Conservation (phyloP, 164 flowering plant genomes). For the Stephania japonica region DNA sequence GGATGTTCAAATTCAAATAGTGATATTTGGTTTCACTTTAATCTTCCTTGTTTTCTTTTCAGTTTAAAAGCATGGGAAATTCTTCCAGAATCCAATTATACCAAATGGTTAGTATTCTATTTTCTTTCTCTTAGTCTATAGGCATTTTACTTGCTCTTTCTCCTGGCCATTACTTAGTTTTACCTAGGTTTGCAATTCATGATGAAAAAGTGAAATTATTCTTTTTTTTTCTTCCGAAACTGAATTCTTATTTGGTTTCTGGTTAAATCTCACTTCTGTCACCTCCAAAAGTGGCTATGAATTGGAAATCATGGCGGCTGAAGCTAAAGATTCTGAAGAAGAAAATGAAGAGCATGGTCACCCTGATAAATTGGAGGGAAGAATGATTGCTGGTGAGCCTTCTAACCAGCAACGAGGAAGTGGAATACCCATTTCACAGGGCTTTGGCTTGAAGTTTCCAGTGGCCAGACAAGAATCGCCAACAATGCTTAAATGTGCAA, state of each 20-base stretch:
- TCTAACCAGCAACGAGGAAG: slow-evolving; percentile 20
- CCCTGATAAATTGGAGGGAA: slow-evolving; percentile 16
- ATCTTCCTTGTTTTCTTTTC: slow-evolving; percentile 18
- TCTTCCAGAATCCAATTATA: slow-evolving; percentile 68
- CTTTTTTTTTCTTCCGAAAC: neutral
- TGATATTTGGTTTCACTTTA: neutral
- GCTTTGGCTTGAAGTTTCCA: slow-evolving; percentile 20
- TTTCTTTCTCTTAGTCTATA: neutral
- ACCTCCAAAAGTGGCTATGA: slow-evolving; percentile 66
- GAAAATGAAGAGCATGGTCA: slow-evolving; percentile 36
- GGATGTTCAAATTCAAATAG: neutral
- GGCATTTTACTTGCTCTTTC: neutral
- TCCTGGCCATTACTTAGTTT: neutral
- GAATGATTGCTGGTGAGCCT: slow-evolving; percentile 23
- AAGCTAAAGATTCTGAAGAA: slow-evolving; percentile 92
- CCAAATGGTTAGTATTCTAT: slow-evolving; percentile 51
- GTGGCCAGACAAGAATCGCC: slow-evolving; percentile 19
- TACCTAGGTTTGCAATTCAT: neutral
- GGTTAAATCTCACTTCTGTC: neutral
- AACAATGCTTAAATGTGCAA: slow-evolving; percentile 12
- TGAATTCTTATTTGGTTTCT: neutral
- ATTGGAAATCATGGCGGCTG: slow-evolving; percentile 72
- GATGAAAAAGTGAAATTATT: neutral
- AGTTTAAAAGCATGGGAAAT: slow-evolving; percentile 84
- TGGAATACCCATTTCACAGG: slow-evolving; percentile 13